Conservation (phyloP, 1,284 basidiomycete genomes). For the Testicularia cyperi region DNA sequence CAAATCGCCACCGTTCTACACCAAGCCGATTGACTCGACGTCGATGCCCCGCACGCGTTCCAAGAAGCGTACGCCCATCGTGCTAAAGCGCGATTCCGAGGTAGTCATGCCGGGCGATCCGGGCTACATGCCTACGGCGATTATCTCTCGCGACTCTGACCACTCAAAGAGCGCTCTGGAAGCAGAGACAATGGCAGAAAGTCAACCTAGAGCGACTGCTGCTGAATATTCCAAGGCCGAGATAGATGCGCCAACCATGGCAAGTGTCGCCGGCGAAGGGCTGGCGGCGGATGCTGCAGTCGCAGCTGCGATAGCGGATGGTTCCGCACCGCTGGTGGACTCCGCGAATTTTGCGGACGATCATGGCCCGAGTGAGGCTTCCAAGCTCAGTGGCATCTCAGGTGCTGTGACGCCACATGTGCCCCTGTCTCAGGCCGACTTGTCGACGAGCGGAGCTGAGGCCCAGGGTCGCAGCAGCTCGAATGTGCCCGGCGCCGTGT, state of each 20-base stretch:
- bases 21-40: slow-evolving; percentile 32
- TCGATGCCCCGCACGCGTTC: slow-evolving; percentile 9
- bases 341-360: neutral
- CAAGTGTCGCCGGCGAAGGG: neutral
- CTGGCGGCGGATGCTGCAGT: neutral
- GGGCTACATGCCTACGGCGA: slow-evolving; percentile 10
- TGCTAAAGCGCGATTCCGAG: slow-evolving; percentile 35
- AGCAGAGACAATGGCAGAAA: neutral
- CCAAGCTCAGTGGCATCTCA: too few relatives aligned
- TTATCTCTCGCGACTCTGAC: slow-evolving; percentile 11
- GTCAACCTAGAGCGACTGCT: too few relatives aligned
- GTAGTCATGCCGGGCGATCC: slow-evolving; percentile 23
- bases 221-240: neutral
- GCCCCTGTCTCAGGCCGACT: too few relatives aligned
- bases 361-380: too few relatives aligned
- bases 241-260: too few relatives aligned
- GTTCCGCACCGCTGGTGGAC: neutral
- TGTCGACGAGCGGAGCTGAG: too few relatives aligned
- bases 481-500: too few relatives aligned
- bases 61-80: slow-evolving; percentile 27
- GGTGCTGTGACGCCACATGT: too few relatives aligned
- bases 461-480: too few relatives aligned
- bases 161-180: slow-evolving; percentile 5
- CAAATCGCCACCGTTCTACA: slow-evolving; percentile 7
- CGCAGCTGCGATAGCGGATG: neutral